phyloP scores from a whole-genome alignment of 2,329 filamentous ascomycete species.

The Juglanconis juglandina region DNA sequence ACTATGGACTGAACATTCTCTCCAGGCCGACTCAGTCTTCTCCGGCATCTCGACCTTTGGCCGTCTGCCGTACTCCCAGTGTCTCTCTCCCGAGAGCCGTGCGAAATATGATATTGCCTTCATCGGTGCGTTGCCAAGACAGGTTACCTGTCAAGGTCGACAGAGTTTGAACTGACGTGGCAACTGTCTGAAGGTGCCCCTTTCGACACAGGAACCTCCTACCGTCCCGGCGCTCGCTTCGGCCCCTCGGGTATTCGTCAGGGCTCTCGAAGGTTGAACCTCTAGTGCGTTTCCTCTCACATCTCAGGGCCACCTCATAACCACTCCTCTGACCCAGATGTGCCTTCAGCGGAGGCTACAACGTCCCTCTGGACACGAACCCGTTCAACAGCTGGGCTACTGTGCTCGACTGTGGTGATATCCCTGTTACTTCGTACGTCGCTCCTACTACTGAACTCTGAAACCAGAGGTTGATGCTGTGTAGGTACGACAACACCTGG shows the following conservation, averaged over 20 bases:
- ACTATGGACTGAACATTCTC: not conserved
- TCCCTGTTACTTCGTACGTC: slow-evolving; percentile 76
- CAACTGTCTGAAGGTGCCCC: slow-evolving; percentile 57
- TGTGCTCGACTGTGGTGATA: slow-evolving; percentile 79
- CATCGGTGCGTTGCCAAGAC: slow-evolving; percentile 53
- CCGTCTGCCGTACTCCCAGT: slow-evolving; percentile 72
- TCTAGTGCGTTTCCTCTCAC: slow-evolving; percentile 62
- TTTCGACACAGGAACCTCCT: slow-evolving; percentile 83
- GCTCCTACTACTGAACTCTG: too few relatives aligned
- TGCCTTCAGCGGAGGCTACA: slow-evolving; percentile 71
- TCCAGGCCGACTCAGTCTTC: slow-evolving; percentile 79
- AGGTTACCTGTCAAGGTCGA: not conserved
- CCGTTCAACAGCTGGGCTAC: slow-evolving; percentile 79
- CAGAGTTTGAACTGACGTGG: not conserved
- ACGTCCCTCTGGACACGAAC: slow-evolving; percentile 75
- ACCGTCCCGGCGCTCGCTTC: slow-evolving; percentile 78
- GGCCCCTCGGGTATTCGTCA: slow-evolving; percentile 82
- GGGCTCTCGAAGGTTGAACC: slow-evolving; percentile 79
- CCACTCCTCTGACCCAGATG: slow-evolving; percentile 30
- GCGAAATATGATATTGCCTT: slow-evolving; percentile 83
- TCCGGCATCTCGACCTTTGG: slow-evolving; percentile 86
- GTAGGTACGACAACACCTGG: slow-evolving; percentile 75
- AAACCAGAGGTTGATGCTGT: not conserved
- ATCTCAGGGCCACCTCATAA: not conserved
- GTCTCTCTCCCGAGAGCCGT: slow-evolving; percentile 60